Percentiles rank a stretch among this genome's conserved stretches.
Evolutionary conservation across 129 eudicot genomes (phyloP).

Genomic region (Heracleum sosnowskyi): DNA sequence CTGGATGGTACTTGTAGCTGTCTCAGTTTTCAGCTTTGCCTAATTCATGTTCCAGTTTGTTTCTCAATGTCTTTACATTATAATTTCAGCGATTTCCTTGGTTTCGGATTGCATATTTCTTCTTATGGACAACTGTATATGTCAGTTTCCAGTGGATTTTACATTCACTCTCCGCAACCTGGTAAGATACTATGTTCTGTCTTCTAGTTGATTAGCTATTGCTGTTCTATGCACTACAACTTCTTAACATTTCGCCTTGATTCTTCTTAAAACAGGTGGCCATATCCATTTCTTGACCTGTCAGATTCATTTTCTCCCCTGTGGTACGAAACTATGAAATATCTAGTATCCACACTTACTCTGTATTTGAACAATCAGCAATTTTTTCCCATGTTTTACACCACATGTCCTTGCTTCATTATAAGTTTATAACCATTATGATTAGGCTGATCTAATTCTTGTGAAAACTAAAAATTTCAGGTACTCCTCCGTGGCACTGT

Average conservation of each 20-base stretch:
- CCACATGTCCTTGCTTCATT: too few relatives aligned
- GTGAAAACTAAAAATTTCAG: conserved; percentile 27
- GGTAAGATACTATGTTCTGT: conserved; percentile 32
- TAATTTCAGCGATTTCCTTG: conserved; percentile 78
- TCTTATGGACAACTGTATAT: conserved; percentile 70
- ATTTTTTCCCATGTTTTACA: neutral
- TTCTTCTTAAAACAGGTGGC: conserved; percentile 66
- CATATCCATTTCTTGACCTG: conserved; percentile 93
- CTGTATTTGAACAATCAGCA: neutral
- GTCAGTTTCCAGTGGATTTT: conserved; percentile 81
- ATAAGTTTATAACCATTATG: neutral
- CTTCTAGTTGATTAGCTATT: neutral
- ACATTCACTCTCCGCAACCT: conserved; percentile 58
- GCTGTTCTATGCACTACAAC: neutral
- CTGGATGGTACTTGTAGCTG: neutral
- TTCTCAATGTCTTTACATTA: neutral
- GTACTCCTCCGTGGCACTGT: conserved; percentile 70
- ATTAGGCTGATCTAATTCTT: neutral
- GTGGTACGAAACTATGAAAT: conserved; percentile 76
- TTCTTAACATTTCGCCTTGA: neutral
- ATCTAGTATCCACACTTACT: neutral
- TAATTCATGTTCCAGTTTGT: neutral
- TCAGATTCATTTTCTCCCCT: conserved; percentile 69
- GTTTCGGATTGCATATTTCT: conserved; percentile 86
- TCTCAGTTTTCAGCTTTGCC: neutral